Evolutionary conservation across 768 basidiomycete genomes (phyloP), one percentile per base, ranked within the genome.

Genomic region (Cystobasidium ongulense): DNA sequence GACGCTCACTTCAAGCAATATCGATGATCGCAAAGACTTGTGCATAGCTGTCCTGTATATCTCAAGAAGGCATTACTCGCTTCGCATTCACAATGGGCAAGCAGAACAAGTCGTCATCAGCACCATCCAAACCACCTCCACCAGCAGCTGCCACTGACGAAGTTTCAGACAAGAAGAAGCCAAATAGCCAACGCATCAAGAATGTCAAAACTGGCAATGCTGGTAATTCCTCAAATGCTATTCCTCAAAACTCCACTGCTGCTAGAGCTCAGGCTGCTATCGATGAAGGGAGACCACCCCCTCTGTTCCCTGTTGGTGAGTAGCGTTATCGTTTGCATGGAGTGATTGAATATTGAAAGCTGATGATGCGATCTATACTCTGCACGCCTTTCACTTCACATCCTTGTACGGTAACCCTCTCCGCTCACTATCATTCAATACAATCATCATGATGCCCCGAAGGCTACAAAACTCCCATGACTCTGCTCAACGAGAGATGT

Each of bases 121-220:
- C 70, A 35, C 17, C 70, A 50, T 8, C 67, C 4, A 3, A 27
- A 8, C 3, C 70, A 27, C 5, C 70, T 10, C 8, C 66, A 23
- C 8, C 63, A 3, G 4, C 63, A 5, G 15, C 66, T 70, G 18
- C 66, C 31, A 21, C 21, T 25, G 43, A 53, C 27, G 39, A 5
- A 10, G 50, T 41, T 39, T 17, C 65, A 27, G 38, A 36, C 2
- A 25, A 29, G 25, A 53, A 46, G 35, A 50, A 33, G 18, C 7
- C 65, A 5, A 46, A 39, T 18, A 31, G 11, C 53, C 7, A 15
- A 18, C 68, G 68, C 82, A 27, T 25, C 13, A 88, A 89, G 76
- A 90, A 92, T 64, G 87, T 92, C 76, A 90, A 89, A 80, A 89
- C 90, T 73, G 92, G 92, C 53, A 91, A 92, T 80, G 89, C 90